Conservation (phyloP, 805 yeast species). For the Candida peoriensis region DNA sequence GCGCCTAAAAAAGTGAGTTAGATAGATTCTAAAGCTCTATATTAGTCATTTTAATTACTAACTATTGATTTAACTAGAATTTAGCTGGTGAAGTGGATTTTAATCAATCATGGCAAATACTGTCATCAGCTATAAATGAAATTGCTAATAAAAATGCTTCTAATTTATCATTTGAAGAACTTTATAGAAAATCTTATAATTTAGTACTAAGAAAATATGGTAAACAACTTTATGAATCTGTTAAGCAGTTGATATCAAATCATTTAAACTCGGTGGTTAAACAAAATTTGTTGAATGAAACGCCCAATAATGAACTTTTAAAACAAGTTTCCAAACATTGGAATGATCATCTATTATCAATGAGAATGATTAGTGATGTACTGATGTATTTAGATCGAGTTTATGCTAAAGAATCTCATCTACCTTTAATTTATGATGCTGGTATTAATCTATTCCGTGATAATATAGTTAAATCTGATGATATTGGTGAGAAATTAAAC, state of each 20-base stretch:
- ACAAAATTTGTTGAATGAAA: constrained; percentile 11
- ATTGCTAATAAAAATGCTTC: constrained; percentile 72
- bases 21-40: not conserved
- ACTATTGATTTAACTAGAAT: constrained; percentile 15
- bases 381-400: constrained; percentile 84
- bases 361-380: constrained; percentile 79
- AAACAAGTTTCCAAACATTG: constrained; percentile 39
- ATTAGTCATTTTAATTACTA: not conserved
- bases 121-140: constrained; percentile 63
- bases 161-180: constrained; percentile 71
- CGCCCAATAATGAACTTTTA: constrained; percentile 27
- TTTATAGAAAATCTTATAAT: constrained; percentile 75
- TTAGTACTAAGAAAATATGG: constrained; percentile 70
- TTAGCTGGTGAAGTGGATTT: constrained; percentile 43
- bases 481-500: constrained; percentile 48
- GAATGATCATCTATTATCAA: constrained; percentile 66
- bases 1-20: constrained; percentile 50
- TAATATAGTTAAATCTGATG: constrained; percentile 45
- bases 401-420: constrained; percentile 63
- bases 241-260: constrained; percentile 39
- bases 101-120: constrained; percentile 59
- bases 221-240: constrained; percentile 57
- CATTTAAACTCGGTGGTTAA: constrained; percentile 36
- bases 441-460: constrained; percentile 68
- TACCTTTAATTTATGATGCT: constrained; percentile 63